A percentile compares a stretch with the other conserved stretches of the same genome.
Evolutionary conservation across 768 basidiomycete species (phyloP).

Genomic region (Pleurotus tuoliensis): DNA sequence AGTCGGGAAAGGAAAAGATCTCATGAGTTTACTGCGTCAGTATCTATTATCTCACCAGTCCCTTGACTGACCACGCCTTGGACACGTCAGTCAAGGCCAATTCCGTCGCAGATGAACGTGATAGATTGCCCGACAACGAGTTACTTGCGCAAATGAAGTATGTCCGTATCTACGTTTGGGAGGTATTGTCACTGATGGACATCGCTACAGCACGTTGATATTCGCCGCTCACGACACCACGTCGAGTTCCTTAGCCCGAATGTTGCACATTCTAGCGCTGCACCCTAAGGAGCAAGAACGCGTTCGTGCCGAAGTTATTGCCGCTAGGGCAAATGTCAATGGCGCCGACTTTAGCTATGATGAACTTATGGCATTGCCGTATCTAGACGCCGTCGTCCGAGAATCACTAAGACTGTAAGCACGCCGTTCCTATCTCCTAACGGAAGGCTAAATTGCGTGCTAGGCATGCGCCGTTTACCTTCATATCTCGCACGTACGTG

Average conservation of each 20-base stretch:
- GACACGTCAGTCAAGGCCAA: constrained; percentile 34
- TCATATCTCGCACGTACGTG: constrained; percentile 16
- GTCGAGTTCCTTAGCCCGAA: constrained; percentile 11
- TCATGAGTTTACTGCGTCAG: constrained; percentile 43
- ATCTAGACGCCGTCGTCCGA: constrained; percentile 27
- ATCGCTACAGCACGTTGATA: constrained; percentile 10
- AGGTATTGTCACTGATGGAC: constrained; percentile 12
- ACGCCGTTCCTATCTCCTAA: constrained; percentile 4
- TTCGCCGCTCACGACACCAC: constrained; percentile 12
- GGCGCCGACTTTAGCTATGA: constrained; percentile 16
- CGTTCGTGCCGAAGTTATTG: constrained; percentile 18
- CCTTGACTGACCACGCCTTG: background rate
- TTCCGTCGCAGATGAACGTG: constrained; percentile 25
- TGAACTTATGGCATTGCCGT: constrained; percentile 15
- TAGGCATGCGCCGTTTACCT: constrained; percentile 17
- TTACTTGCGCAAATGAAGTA: constrained; percentile 34
- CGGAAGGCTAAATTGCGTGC: background rate
- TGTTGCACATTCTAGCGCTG: constrained; percentile 8
- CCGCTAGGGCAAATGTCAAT: constrained; percentile 14
- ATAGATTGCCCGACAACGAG: constrained; percentile 30
- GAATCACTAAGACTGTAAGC: constrained; percentile 28
- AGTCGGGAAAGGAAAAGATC: constrained; percentile 37
- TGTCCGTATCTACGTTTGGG: constrained; percentile 7
- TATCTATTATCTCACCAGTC: background rate
- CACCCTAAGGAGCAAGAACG: constrained; percentile 17